These are phyloP conservation scores for Trametes versicolor DNA, from an alignment of 1,284 basidiomycete species.

Conservation along the genomic window DNA sequence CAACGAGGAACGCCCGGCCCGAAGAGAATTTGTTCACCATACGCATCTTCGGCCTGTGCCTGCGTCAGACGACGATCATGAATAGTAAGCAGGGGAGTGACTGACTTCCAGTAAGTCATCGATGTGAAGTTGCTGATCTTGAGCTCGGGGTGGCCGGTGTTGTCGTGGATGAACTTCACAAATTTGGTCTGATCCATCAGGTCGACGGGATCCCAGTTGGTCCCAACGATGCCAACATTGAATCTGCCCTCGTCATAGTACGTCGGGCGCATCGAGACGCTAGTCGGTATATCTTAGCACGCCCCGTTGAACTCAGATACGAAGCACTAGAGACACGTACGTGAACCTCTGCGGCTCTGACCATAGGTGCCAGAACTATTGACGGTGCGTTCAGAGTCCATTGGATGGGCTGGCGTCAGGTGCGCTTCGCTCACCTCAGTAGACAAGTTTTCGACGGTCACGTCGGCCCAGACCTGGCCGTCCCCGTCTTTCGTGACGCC, in stretches of 20 bases:
- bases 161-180: conserved; percentile 19
- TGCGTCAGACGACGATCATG: neutral
- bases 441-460: conserved; percentile 40
- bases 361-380: conserved; percentile 46
- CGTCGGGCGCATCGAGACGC: conserved; percentile 19
- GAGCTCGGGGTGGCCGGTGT: conserved; percentile 19
- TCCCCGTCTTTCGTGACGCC: conserved; percentile 45
- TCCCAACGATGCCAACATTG: conserved; percentile 21
- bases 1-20: conserved; percentile 50
- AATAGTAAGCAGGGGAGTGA: neutral
- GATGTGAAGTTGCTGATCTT: conserved; percentile 17
- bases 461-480: conserved; percentile 45
- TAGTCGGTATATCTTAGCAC: neutral
- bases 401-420: neutral
- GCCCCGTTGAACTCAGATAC: neutral
- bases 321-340: conserved; percentile 20
- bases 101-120: conserved; percentile 29
- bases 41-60: conserved; percentile 48
- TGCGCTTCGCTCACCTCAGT: conserved; percentile 32
- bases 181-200: conserved; percentile 21
- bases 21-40: conserved; percentile 48
- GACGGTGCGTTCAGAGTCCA: neutral
- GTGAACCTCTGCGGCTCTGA: conserved; percentile 31
- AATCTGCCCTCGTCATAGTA: conserved; percentile 1
- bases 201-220: conserved; percentile 23